A percentile compares a stretch with the other conserved stretches of the same genome.
Conservation (phyloP, 169 alveolate genomes). For the Eimeria praecox region DNA sequence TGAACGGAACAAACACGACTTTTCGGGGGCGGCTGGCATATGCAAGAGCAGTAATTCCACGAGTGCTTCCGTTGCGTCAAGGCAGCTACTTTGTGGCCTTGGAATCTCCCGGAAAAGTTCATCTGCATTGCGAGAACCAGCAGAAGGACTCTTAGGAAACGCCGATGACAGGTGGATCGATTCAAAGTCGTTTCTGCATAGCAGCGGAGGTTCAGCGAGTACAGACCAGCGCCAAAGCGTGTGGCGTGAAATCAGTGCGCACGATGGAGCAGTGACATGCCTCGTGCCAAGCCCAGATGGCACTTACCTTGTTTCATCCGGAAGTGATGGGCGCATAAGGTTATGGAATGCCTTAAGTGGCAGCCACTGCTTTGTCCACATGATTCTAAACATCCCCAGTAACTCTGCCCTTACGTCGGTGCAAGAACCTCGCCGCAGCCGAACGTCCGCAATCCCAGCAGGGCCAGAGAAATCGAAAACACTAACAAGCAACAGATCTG, state of each 20-base stretch:
- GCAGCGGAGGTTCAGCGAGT: neutral
- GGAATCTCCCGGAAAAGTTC: neutral
- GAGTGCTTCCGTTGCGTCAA: neutral
- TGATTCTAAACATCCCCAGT: conserved; percentile 19
- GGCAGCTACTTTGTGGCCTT: conserved; percentile 16
- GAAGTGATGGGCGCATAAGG: conserved; percentile 84
- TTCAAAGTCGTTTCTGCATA: neutral
- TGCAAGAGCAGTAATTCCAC: neutral
- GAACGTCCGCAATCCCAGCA: neutral
- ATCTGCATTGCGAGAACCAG: neutral
- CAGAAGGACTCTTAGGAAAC: neutral
- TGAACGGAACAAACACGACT: neutral
- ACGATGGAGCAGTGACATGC: conserved; percentile 84
- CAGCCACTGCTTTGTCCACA: conserved; percentile 84
- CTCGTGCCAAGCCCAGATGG: conserved; percentile 82
- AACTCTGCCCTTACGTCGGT: neutral
- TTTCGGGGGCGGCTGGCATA: neutral
- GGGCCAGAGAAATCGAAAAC: neutral
- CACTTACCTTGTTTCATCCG: conserved; percentile 80
- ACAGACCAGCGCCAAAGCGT: neutral
- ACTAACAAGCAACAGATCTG: neutral
- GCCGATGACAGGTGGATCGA: neutral
- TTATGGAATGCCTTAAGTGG: conserved; percentile 86
- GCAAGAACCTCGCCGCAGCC: neutral
- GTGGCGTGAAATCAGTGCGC: conserved; percentile 75